These are phyloP conservation scores for Spathaspora sp. DNA, from an alignment of 805 yeast species.

Conservation along the genomic window DNA sequence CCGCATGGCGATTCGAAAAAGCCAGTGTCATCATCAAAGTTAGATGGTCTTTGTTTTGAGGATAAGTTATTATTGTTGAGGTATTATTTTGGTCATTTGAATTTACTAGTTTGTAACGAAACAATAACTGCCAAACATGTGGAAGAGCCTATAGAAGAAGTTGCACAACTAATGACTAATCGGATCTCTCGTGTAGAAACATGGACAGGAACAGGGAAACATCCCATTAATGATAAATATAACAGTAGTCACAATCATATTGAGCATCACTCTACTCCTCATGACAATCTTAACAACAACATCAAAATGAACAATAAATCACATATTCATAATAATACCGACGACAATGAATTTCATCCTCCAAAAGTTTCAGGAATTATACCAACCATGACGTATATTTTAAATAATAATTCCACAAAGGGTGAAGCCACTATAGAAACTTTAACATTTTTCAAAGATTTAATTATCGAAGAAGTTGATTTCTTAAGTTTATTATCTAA, in stretches of 20 bases:
- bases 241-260: neutral
- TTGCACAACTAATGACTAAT: constrained; percentile 21
- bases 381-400: constrained; percentile 33
- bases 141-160: constrained; percentile 13
- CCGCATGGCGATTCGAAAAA: constrained; percentile 5
- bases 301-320: neutral
- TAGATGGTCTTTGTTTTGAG: constrained; percentile 22
- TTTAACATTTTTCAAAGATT: constrained; percentile 19
- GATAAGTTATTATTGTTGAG: constrained; percentile 29
- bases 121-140: neutral
- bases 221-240: constrained; percentile 8
- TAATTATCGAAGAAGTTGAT: constrained; percentile 26
- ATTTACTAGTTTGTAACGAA: constrained; percentile 20
- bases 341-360: constrained; percentile 1
- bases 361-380: constrained; percentile 20
- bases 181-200: constrained; percentile 38
- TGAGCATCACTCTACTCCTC: constrained; percentile 1
- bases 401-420: constrained; percentile 23
- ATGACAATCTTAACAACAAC: neutral
- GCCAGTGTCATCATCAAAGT: constrained; percentile 5
- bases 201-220: constrained; percentile 38
- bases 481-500: constrained; percentile 25
- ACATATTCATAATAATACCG: neutral
- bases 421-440: constrained; percentile 17
- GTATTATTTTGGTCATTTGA: constrained; percentile 36